These are phyloP conservation scores for Hymenoscyphus occultus DNA, from an alignment of 2,329 filamentous ascomycete genomes.

Conservation along the genomic window DNA sequence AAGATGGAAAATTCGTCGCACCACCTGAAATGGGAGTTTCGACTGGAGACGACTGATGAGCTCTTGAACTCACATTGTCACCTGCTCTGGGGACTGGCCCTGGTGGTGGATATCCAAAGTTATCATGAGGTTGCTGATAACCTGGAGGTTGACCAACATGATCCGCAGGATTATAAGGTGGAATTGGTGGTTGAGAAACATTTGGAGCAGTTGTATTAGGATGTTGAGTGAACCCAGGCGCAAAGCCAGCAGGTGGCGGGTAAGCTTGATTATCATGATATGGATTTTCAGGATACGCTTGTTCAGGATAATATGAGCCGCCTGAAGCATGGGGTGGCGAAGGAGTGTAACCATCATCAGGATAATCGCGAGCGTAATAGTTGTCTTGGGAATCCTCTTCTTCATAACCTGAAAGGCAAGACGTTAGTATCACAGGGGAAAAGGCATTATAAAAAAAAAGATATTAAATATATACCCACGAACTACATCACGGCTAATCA, in stretches of 20 bases:
- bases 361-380: constrained; percentile 32
- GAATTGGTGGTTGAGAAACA: constrained; percentile 28
- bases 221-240: constrained; percentile 25
- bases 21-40: constrained; percentile 8
- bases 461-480: constrained; percentile 16
- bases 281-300: not conserved
- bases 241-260: constrained; percentile 16
- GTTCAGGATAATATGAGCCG: constrained; percentile 34
- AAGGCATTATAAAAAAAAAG: constrained; percentile 17
- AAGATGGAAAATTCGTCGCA: constrained; percentile 24
- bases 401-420: constrained; percentile 33
- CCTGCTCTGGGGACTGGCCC: constrained; percentile 22
- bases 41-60: constrained; percentile 21
- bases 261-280: constrained; percentile 22
- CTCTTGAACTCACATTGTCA: constrained; percentile 37
- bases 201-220: constrained; percentile 29
- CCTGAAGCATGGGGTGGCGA: constrained; percentile 37
- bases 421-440: constrained; percentile 21
- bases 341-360: constrained; percentile 34
- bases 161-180: constrained; percentile 35
- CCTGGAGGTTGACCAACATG: constrained; percentile 26
- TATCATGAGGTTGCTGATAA: constrained; percentile 17
- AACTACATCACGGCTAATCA: constrained; percentile 18
- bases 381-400: constrained; percentile 36
- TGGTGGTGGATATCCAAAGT: constrained; percentile 25